Evolutionary conservation across 805 yeast species (phyloP).

Genomic region (Kurtzmaniella fragi): DNA sequence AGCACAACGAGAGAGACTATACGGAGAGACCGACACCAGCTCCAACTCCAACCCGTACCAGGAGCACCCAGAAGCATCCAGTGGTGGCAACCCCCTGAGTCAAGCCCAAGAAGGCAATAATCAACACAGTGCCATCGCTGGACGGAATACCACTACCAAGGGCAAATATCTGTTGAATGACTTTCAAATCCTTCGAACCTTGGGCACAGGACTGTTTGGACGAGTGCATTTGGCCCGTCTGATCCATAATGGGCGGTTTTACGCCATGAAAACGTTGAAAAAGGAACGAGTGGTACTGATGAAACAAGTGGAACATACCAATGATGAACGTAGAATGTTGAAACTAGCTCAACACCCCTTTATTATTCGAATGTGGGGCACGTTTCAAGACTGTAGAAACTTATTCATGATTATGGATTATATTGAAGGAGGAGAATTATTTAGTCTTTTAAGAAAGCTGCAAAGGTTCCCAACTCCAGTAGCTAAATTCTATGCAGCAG

Average conservation of each 20-base stretch:
- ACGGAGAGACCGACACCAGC: slow-evolving; percentile 7
- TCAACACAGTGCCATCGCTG: slow-evolving; percentile 5
- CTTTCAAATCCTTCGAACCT: slow-evolving; percentile 51
- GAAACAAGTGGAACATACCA: slow-evolving; percentile 62
- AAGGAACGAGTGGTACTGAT: slow-evolving; percentile 54
- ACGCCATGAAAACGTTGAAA: slow-evolving; percentile 56
- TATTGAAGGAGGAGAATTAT: slow-evolving; percentile 60
- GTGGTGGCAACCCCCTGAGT: background rate
- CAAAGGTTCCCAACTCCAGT: slow-evolving; percentile 60
- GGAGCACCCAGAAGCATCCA: slow-evolving; percentile 1
- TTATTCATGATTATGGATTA: slow-evolving; percentile 62
- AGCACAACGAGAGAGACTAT: slow-evolving; percentile 24
- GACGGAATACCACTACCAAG: slow-evolving; percentile 40
- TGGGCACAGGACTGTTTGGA: slow-evolving; percentile 61
- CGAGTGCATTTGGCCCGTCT: slow-evolving; percentile 55
- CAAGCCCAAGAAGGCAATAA: background rate
- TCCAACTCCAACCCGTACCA: slow-evolving; percentile 12
- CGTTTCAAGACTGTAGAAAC: slow-evolving; percentile 53
- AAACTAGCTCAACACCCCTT: slow-evolving; percentile 57
- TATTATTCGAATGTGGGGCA: slow-evolving; percentile 63
- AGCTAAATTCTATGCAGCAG: slow-evolving; percentile 61
- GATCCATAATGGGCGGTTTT: slow-evolving; percentile 54
- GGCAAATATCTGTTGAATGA: slow-evolving; percentile 55
- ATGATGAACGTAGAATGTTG: slow-evolving; percentile 57
- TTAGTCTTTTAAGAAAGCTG: slow-evolving; percentile 50